A percentile compares a stretch with the other conserved stretches of the same genome.
Conservation (phyloP, 179 eudicot genomes). For the Pouteria campechiana region DNA sequence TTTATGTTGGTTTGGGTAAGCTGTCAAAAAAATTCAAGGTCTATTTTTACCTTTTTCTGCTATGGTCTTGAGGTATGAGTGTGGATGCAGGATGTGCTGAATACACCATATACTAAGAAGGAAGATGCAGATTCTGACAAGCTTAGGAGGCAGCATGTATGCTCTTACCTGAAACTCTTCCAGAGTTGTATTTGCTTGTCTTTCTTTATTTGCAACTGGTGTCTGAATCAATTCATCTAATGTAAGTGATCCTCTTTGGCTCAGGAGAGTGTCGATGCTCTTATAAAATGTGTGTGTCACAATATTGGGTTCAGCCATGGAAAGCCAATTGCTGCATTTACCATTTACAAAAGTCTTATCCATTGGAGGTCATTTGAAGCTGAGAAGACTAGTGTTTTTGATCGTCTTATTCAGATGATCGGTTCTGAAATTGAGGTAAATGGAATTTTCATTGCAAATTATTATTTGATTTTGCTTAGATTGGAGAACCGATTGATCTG, state of each 20-base stretch:
- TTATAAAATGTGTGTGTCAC: slow-evolving; percentile 43
- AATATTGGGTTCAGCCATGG: slow-evolving; percentile 66
- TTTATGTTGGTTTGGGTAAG: too few species aligned
- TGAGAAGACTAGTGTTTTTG: slow-evolving; percentile 71
- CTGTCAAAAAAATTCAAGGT: too few species aligned
- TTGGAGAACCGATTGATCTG: too few species aligned
- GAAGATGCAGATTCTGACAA: slow-evolving; percentile 55
- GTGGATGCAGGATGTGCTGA: slow-evolving; percentile 32
- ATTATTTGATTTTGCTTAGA: too few species aligned
- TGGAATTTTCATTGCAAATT: too few species aligned
- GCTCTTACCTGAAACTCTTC: too few species aligned
- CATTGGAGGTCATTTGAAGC: slow-evolving; percentile 87
- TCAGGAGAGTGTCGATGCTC: slow-evolving; percentile 70
- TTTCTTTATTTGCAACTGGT: background rate
- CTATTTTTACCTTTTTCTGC: background rate
- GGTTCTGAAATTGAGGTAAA: slow-evolving; percentile 77
- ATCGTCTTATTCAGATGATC: slow-evolving; percentile 73
- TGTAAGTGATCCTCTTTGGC: slow-evolving; percentile 4
- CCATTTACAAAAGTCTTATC: slow-evolving; percentile 66
- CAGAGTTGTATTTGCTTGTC: background rate
- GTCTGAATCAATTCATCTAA: background rate
- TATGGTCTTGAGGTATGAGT: background rate
- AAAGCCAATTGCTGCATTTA: slow-evolving; percentile 68
- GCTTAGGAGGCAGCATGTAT: slow-evolving; percentile 52
- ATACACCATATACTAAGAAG: slow-evolving; percentile 33